These are phyloP conservation scores for Apiospora koreana DNA, from an alignment of 2,329 filamentous ascomycete genomes.

Conservation along the genomic window DNA sequence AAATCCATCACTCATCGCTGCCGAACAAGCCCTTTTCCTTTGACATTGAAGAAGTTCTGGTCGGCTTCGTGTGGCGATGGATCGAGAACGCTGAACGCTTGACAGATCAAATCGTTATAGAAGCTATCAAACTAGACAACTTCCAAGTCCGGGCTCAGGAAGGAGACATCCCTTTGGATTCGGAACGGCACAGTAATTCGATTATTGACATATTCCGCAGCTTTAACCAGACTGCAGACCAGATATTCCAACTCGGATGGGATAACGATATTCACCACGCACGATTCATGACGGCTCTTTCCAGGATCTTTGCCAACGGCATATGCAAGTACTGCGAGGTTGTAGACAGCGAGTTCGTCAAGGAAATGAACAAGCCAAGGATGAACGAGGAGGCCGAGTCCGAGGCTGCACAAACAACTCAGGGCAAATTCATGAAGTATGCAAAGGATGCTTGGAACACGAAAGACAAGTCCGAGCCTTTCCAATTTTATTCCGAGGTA, in stretches of 20 bases:
- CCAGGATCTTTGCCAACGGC: slow-evolving; percentile 80
- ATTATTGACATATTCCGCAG: slow-evolving; percentile 91
- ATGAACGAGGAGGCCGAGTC: slow-evolving; percentile 75
- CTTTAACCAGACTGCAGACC: slow-evolving; percentile 89
- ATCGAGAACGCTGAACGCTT: slow-evolving; percentile 78
- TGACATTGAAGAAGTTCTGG: slow-evolving; percentile 80
- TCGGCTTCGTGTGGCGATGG: slow-evolving; percentile 96
- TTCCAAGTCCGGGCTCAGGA: slow-evolving; percentile 74
- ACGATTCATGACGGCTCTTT: slow-evolving; percentile 93
- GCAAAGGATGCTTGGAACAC: slow-evolving; percentile 91
- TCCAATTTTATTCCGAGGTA: slow-evolving; percentile 94
- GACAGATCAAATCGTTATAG: slow-evolving; percentile 81
- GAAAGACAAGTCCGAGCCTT: slow-evolving; percentile 92
- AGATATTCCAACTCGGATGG: slow-evolving; percentile 86
- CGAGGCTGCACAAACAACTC: slow-evolving; percentile 73
- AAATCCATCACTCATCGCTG: slow-evolving; percentile 75
- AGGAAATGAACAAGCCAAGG: slow-evolving; percentile 90
- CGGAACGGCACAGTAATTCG: slow-evolving; percentile 88
- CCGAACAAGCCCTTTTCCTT: slow-evolving; percentile 79
- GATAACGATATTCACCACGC: slow-evolving; percentile 91
- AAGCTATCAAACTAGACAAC: slow-evolving; percentile 86
- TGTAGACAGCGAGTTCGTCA: slow-evolving; percentile 80
- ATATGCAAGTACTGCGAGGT: slow-evolving; percentile 90
- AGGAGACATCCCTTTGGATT: slow-evolving; percentile 67
- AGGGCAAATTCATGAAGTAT: slow-evolving; percentile 90